Evolutionary conservation across 306 rosid species (phyloP).

Genomic region (Lathyrus tuberosus): DNA sequence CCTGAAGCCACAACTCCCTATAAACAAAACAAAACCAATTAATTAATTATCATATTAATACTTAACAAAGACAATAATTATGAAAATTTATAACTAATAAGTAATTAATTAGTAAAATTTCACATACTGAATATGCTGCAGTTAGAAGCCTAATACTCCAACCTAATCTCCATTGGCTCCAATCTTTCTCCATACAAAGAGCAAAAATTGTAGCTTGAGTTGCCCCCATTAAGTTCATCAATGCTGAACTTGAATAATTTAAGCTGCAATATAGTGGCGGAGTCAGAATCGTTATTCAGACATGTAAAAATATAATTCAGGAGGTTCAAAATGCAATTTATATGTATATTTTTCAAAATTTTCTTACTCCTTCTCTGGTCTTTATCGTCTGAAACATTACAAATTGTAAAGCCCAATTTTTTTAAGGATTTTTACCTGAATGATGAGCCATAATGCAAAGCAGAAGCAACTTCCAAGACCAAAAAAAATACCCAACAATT

Average conservation of each 20-base stretch:
- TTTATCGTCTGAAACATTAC: background rate
- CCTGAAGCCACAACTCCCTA: no score
- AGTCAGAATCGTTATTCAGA: no score
- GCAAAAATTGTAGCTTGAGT: slow-evolving; percentile 48
- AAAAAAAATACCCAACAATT: slow-evolving; percentile 45
- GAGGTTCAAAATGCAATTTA: no score
- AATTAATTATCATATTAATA: no score
- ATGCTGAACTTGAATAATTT: slow-evolving; percentile 55
- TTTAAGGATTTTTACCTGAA: slow-evolving; percentile 37
- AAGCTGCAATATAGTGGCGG: background rate
- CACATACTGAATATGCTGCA: no score
- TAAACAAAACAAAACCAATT: no score
- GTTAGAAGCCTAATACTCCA: slow-evolving; percentile 67
- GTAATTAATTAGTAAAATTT: no score
- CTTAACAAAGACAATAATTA: no score
- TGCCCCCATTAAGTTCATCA: slow-evolving; percentile 60
- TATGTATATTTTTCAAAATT: no score
- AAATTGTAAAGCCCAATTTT: background rate
- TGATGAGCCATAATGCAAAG: slow-evolving; percentile 50
- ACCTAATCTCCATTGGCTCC: slow-evolving; percentile 66
- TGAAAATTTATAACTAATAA: no score
- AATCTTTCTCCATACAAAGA: slow-evolving; percentile 53
- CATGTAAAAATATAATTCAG: no score
- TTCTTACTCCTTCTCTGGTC: background rate
- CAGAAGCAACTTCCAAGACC: slow-evolving; percentile 47